phyloP scores from a whole-genome alignment of 2,329 filamentous ascomycete species.

The Epichloe hybrida region DNA sequence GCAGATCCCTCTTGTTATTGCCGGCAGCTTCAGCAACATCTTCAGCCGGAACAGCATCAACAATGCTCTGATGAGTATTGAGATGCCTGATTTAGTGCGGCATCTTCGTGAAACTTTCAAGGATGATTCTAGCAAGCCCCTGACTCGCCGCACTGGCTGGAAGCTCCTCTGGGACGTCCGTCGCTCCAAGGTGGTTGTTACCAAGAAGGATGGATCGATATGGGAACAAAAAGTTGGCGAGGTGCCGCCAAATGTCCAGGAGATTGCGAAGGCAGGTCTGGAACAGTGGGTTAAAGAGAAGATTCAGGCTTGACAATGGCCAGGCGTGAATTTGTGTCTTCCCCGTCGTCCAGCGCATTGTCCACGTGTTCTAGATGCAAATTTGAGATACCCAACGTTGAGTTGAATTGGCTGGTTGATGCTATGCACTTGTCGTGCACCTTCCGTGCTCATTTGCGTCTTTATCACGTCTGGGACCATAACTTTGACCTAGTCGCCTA shows the following conservation, averaged over 20 bases:
- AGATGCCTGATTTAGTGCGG: slow-evolving; percentile 53
- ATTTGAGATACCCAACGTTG: too few species aligned
- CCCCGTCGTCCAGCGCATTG: too few species aligned
- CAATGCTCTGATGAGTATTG: slow-evolving; percentile 60
- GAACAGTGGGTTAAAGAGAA: slow-evolving; percentile 11
- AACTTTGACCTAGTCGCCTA: too few species aligned
- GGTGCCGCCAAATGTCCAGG: slow-evolving; percentile 12
- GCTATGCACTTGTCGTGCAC: too few species aligned
- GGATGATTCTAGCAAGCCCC: slow-evolving; percentile 9
- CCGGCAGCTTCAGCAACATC: slow-evolving; percentile 74
- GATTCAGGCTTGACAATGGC: not conserved
- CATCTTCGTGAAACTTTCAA: slow-evolving; percentile 50
- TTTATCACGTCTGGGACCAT: too few species aligned
- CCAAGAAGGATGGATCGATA: slow-evolving; percentile 8
- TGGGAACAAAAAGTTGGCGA: slow-evolving; percentile 15
- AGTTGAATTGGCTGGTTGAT: too few species aligned
- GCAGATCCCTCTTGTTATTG: slow-evolving; percentile 65
- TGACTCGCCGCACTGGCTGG: slow-evolving; percentile 5
- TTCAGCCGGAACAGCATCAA: slow-evolving; percentile 70
- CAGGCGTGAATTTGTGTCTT: too few species aligned
- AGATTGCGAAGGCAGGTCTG: slow-evolving; percentile 12
- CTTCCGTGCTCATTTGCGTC: too few species aligned
- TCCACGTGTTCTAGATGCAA: too few species aligned
- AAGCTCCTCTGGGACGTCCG: slow-evolving; percentile 10
- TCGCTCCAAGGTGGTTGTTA: slow-evolving; percentile 9